These are phyloP conservation scores for Podospora comata DNA, from an alignment of 495 filamentous ascomycete genomes.

Conservation along the genomic window DNA sequence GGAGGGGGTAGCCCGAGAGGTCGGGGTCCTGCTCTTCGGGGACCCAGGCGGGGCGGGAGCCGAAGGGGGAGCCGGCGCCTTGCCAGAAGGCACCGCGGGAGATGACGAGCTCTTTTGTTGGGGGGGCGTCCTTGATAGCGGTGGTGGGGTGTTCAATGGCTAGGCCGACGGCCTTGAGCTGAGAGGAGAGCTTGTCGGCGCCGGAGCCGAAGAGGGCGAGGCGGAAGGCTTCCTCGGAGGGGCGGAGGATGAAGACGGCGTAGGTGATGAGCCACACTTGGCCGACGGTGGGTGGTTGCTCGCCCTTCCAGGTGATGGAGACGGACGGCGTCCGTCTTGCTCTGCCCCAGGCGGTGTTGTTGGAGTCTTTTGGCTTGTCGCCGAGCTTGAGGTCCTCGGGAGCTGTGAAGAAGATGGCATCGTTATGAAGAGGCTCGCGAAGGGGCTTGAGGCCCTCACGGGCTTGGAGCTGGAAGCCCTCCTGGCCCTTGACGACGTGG, in stretches of 20 bases:
- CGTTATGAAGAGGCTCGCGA: slow-evolving; percentile 35
- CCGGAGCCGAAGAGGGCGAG: slow-evolving; percentile 44
- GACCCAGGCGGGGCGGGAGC: slow-evolving; percentile 59
- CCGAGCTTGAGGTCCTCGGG: slow-evolving; percentile 45
- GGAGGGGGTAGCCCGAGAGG: slow-evolving; percentile 48
- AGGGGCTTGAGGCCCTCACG: slow-evolving; percentile 18
- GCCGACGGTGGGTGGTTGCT: slow-evolving; percentile 46
- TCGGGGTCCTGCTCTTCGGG: slow-evolving; percentile 39
- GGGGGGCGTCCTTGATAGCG: slow-evolving; percentile 13
- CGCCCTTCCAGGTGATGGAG: slow-evolving; percentile 35
- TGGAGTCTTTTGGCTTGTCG: slow-evolving; percentile 44
- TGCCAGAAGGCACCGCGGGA: slow-evolving; percentile 63
- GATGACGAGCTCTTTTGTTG: slow-evolving; percentile 39
- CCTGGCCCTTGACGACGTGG: slow-evolving; percentile 28
- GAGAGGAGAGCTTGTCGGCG: slow-evolving; percentile 40
- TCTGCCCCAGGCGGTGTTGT: slow-evolving; percentile 48
- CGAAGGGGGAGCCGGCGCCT: slow-evolving; percentile 62
- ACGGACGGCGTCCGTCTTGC: slow-evolving; percentile 44
- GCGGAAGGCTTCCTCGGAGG: slow-evolving; percentile 53
- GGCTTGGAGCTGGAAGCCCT: slow-evolving; percentile 27
- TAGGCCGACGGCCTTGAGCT: slow-evolving; percentile 53
- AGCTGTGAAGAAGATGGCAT: slow-evolving; percentile 41
- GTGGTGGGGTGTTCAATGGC: slow-evolving; percentile 45
- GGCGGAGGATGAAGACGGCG: slow-evolving; percentile 55
- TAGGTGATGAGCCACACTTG: slow-evolving; percentile 64